Evolutionary conservation across 2,329 filamentous ascomycete species (phyloP), one percentile per base, ranked within the genome.

Genomic region (Fusarium xyrophilum): DNA sequence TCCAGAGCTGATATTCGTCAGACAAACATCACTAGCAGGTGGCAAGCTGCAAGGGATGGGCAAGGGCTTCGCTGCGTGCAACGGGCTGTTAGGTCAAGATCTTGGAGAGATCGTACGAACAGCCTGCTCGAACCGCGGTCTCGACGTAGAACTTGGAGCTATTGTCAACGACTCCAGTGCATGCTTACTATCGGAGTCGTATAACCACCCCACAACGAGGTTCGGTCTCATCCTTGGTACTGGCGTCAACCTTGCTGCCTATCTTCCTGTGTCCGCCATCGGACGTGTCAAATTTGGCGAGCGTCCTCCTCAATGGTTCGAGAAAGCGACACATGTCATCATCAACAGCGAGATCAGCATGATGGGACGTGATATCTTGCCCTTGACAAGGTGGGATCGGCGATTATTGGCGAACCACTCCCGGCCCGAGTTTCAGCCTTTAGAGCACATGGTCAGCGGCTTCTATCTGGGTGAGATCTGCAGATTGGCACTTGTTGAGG

Each of bases 151-250:
- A 68, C 80, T 91, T 17, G 81, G 82, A 23, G 85, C 87, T 50
- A 89, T 91, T 61, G 82, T 90, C 63, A 91, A 91, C 77, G 89
- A 91, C 75, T 88, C 88, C 17, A 85, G 86, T 30, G 88, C 89
- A n/a, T 87, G 88, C 21, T 80, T 91, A 23, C 79, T 91, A 19
- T 89, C 89, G 1, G 84, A 88, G 70, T 86, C 89, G 36, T 89
- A 91, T 73, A 79, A 82, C 21, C 82, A 87, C 71, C 78, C 83
- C 3, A 82, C 85, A 13, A 89, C 88, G 14, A 83, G 87, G 23
- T 88, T 90, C 72, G 86, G 86, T 36, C 82, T 91, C 42, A 90
- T 91, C 56, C 82, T 90, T 28, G 89, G 89, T 21, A 91, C 89
- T 1, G 89, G 89, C 32, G 83, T 88, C 62, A 91, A 91, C 76